Conservation (phyloP, 2,329 filamentous ascomycete species). For the Xenoacremonium recifei region DNA sequence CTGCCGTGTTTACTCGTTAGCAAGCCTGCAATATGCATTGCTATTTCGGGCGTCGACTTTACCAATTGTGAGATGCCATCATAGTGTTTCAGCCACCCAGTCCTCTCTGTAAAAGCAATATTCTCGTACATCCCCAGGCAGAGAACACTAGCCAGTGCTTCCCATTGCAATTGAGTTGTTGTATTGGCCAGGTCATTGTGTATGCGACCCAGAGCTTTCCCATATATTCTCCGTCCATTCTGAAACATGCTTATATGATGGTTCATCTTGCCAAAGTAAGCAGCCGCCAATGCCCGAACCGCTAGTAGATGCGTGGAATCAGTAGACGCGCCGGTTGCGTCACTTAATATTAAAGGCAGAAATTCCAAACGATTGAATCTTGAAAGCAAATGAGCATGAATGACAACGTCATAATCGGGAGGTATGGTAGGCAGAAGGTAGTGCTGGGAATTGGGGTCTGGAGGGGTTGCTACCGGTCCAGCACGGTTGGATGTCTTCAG, state of each 20-base stretch:
- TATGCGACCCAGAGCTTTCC: neutral
- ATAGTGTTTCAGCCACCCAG: neutral
- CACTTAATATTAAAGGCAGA: neutral
- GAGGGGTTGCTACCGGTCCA: neutral
- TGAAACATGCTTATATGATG: neutral
- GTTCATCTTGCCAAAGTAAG: neutral
- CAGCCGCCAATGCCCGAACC: neutral
- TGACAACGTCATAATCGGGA: neutral
- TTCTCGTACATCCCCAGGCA: neutral
- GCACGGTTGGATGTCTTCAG: neutral
- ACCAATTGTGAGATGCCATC: neutral
- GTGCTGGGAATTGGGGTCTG: neutral
- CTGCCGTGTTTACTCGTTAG: neutral
- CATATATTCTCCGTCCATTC: neutral
- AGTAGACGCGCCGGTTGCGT: neutral
- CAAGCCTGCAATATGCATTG: neutral
- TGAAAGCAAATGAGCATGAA: neutral
- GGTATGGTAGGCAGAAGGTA: neutral
- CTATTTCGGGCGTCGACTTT: neutral
- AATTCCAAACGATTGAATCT: neutral
- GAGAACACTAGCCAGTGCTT: neutral
- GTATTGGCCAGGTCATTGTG: neutral
- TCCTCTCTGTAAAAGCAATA: neutral
- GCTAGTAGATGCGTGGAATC: neutral
- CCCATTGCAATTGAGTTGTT: neutral